Base-by-base conservation (phyloP, 169 alveolate genomes). In the Plasmodium coatneyi region DNA sequence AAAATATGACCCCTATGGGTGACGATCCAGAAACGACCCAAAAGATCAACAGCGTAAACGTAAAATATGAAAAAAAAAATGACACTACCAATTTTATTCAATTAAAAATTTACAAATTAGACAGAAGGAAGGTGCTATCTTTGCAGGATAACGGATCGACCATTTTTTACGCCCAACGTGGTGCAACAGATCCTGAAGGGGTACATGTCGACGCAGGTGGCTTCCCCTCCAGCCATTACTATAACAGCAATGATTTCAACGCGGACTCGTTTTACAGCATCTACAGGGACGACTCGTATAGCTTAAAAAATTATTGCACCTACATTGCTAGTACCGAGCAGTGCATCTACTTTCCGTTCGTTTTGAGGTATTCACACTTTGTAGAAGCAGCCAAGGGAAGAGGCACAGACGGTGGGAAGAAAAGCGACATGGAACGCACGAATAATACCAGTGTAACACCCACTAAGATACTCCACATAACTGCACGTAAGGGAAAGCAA, bases 121-220 rank as follows among this genome's bases (percentile, higher is more conserved):
- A 87, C 82, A 76, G 93, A 87, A 87, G 71, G 78, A 74, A 78
- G 22, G 14, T 41, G 7, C 52, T 87, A 52, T 19, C 43, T 14
- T 22, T 87, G n/a, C 9, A 79, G 46, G 93, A 87, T 56, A 87
- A 87, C 28, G 82, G 93, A 32, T 87, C 82, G 46, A 54, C 78
- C 34, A 87, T 87, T 78, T 87, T 87, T 87, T 79, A 87, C 60
- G n/a, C 70, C 0, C 93, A 87, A 66, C 36, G 60, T 46, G 39
- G 56, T 28, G 36, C 30, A 66, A 74, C n/a, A 72, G 1, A 7
- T 14, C 32, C 76, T 5, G 30, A 16, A 14, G 60, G 19, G 16
- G 30, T 36, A 9, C 36, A 39, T 14, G 74, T 36, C 28, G 28
- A 25, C n/a, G 70, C 66, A 60, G 19, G 36, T 14, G 12, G 10